phyloP scores from a whole-genome alignment of 1,284 basidiomycete genomes.

The Sanghuangporus weigelae region DNA sequence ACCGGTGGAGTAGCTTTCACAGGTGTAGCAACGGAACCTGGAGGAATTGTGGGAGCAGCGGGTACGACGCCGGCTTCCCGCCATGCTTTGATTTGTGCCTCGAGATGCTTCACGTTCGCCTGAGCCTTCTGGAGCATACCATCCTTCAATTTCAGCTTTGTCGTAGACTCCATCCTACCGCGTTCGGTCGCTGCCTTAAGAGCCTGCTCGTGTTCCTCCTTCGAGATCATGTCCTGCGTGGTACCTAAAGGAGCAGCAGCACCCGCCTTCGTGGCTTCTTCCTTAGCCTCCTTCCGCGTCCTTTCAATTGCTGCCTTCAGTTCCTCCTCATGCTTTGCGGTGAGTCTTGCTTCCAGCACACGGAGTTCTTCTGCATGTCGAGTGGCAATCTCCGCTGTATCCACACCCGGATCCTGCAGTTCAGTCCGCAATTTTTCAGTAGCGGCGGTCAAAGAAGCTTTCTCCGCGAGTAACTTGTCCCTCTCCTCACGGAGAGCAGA shows the following conservation, averaged over 20 bases:
- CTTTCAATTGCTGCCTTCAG: constrained; percentile 35
- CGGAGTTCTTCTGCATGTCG: constrained; percentile 57
- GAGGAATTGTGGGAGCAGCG: constrained; percentile 17
- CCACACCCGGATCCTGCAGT: constrained; percentile 20
- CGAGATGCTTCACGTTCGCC: constrained; percentile 57
- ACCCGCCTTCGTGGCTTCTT: constrained; percentile 40
- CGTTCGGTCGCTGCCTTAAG: constrained; percentile 59
- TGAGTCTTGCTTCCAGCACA: constrained; percentile 46
- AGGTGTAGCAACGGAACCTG: constrained; percentile 21
- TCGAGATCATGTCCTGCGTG: constrained; percentile 34
- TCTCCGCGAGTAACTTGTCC: constrained; percentile 56
- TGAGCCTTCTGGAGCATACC: constrained; percentile 54
- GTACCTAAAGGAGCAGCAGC: constrained; percentile 33
- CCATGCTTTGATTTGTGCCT: constrained; percentile 54
- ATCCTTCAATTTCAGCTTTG: constrained; percentile 66
- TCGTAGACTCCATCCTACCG: constrained; percentile 54
- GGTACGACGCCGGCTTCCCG: constrained; percentile 44
- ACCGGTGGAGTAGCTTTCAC: not conserved
- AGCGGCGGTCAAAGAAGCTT: constrained; percentile 48
- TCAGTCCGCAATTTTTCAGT: constrained; percentile 47
- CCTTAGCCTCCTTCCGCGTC: constrained; percentile 38
- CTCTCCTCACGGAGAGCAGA: constrained; percentile 51
- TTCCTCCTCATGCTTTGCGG: constrained; percentile 48
- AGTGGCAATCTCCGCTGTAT: constrained; percentile 37
- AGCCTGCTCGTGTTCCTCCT: constrained; percentile 44